Evolutionary conservation across 2,329 filamentous ascomycete species (phyloP), one percentile per base, ranked within the genome.

Genomic region (Penicillium thymicola): DNA sequence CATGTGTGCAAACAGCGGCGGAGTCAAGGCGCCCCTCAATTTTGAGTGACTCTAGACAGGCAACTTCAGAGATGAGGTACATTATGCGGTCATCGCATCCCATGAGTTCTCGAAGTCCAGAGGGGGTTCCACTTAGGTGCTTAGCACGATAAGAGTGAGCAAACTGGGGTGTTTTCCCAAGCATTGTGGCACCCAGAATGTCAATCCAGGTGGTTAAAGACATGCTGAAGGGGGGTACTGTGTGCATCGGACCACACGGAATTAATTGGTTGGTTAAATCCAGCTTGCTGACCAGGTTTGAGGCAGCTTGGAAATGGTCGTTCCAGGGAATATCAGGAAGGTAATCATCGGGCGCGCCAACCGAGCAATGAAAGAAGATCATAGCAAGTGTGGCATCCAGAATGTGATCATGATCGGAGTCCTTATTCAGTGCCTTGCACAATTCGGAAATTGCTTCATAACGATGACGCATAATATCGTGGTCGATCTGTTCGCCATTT

Each of bases 51-150:
- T 97, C 94, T 51, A 99, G 85, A 75, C 94, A 97, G 53, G 93
- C 90, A 67, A 97, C 96, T 77, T 99, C 94, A 2, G 92, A 96
- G 72, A 99, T 96, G 67, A 97, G 82, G 75, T 96, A 97, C 92
- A 99, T 97, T 76, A 97, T 89, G 23, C 87, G 86, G 76, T 99
- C 94, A 62, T 97, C 93, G 74, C 94, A 97, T 65, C 94, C 94
- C 92, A 97, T 97, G 50, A 97, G 83, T 78, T 96, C 92, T 51
- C 89, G 87, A 37, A 99, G 83, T 11, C 94, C 94, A 10, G 90
- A 89, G 2, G 79, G 77, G 6, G 81, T 76, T 25, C 79, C 78
- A 47, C 74, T 78, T 50, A 96, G 84, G 73, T 96, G 90, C 81
- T 97, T 96, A 73, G 94, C 88, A 48, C 94, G 88, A 77, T 97